These are phyloP conservation scores for Phytophthora agathidicida DNA, from an alignment of 352 stramenopile species.

Conservation along the genomic window DNA sequence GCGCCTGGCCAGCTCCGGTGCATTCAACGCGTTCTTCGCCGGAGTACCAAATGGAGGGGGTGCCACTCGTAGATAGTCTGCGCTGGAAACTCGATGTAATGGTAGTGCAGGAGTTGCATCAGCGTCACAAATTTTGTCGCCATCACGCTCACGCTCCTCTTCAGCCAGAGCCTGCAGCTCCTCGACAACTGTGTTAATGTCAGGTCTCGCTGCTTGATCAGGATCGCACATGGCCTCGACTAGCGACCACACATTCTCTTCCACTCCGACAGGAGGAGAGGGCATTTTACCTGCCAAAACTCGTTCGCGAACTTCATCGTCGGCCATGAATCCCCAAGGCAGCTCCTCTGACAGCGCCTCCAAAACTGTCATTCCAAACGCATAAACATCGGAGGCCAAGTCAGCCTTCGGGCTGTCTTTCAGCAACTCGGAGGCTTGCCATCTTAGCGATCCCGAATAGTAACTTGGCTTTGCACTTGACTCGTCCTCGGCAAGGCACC, in stretches of 20 bases:
- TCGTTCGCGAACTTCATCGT: slow-evolving; percentile 45
- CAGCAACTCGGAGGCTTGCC: slow-evolving; percentile 61
- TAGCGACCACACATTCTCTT: slow-evolving; percentile 54
- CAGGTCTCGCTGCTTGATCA: slow-evolving; percentile 47
- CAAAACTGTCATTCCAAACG: slow-evolving; percentile 69
- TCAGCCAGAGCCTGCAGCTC: slow-evolving; percentile 52
- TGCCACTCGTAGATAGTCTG: slow-evolving; percentile 28
- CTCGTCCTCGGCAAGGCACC: slow-evolving; percentile 1
- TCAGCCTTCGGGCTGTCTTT: slow-evolving; percentile 14
- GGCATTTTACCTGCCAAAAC: slow-evolving; percentile 54
- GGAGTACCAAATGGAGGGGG: slow-evolving; percentile 15
- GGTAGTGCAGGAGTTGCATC: slow-evolving; percentile 23
- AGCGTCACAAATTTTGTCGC: slow-evolving; percentile 30
- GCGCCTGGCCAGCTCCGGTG: slow-evolving; percentile 12
- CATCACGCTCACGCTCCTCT: slow-evolving; percentile 49
- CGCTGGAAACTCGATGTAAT: slow-evolving; percentile 32
- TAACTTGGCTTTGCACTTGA: background rate
- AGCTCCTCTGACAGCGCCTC: slow-evolving; percentile 65
- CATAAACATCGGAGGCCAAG: slow-evolving; percentile 62
- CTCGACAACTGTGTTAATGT: slow-evolving; percentile 53
- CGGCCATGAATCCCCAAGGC: slow-evolving; percentile 62
- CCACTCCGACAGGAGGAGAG: slow-evolving; percentile 35
- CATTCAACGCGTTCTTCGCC: slow-evolving; percentile 12
- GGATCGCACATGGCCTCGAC: slow-evolving; percentile 61
- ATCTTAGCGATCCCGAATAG: slow-evolving; percentile 45